These are phyloP conservation scores for Arabidopsis thaliana DNA, from an alignment of 345 rosid genomes.

Conservation along the genomic window DNA sequence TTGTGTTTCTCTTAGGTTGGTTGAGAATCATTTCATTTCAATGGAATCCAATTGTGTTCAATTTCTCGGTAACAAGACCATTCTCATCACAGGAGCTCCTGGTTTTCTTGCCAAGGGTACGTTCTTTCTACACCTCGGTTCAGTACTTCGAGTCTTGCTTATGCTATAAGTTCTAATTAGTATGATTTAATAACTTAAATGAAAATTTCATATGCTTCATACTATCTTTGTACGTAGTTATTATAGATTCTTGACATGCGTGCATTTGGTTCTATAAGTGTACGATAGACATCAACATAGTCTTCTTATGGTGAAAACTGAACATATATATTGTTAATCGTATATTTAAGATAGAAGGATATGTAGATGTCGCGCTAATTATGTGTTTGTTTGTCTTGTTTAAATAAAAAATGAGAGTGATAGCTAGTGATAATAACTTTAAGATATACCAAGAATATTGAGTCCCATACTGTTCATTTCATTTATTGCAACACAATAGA, in stretches of 20 bases:
- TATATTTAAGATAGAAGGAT: too few relatives aligned
- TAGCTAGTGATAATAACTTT: background rate
- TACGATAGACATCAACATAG: background rate
- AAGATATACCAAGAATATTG: too few relatives aligned
- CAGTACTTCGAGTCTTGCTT: background rate
- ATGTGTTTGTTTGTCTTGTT: background rate
- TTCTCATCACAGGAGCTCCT: conserved; percentile 56
- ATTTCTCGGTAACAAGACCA: conserved; percentile 49
- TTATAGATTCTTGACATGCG: background rate
- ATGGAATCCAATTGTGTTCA: conserved; percentile 39
- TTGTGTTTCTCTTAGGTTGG: conserved; percentile 20
- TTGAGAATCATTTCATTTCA: conserved; percentile 13
- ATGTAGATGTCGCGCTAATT: background rate
- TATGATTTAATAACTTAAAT: too few relatives aligned
- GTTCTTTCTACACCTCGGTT: conserved; percentile 6
- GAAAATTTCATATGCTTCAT: background rate
- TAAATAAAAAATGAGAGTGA: background rate
- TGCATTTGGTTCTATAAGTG: background rate
- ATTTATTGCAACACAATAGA: conserved; percentile 3
- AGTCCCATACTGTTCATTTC: background rate
- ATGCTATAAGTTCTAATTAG: background rate
- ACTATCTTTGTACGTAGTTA: background rate
- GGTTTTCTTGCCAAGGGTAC: conserved; percentile 57
- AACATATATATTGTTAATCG: too few relatives aligned
- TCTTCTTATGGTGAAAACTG: too few relatives aligned